Evolutionary conservation across 176 grass and related monocot genomes (phyloP), one percentile per base, ranked within the genome.

Genomic region (Neostapfia colusana): DNA sequence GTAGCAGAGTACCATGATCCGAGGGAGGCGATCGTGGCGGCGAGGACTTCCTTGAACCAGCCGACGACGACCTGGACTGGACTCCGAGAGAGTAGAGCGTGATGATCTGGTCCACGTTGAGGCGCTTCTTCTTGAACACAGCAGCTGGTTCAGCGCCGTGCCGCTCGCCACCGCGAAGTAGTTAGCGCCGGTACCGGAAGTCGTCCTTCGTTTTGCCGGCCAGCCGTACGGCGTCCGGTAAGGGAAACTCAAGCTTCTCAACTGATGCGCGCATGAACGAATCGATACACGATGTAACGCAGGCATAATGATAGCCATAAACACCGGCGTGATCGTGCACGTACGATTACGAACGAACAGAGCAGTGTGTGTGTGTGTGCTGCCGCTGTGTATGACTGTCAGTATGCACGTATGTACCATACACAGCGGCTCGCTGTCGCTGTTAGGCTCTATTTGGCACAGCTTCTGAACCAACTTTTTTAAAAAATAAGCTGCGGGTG

Each of bases 141-240:
- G 80, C 16, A 42, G 69, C 78, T 77, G 85, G 76, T 71, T 88
- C 64, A 97, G 58, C 21, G 93, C 88, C 16, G 93, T 93, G 31
- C 73, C 88, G 55, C 90, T 89, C 9, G 68, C 93, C 25, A 93
- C 93, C 4, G 90, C 93, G 40, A 97, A 97, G 79, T 97, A 97
- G 79, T 97, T 97, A 27, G 83, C 83, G 48, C 93, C 90, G 34
- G 34, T 88, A 75, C 43, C 39, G 63, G 66, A 90, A 97, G 27
- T 90, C 85, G 37, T 84, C 66, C 49, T 34, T 68, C 3, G 21
- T 78, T 54, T 84, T 83, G 26, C 73, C 90, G 0, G 18, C 77
- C 4, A 97, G 53, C n/a, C n/a, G 72, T 93, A 97, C 37, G 90
- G 83, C 65, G 80, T 51, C 59, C 87, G 76, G 35, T 72, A 76